These are phyloP conservation scores for Nitzschia putrida DNA, from an alignment of 108 stramenopile species.

Conservation along the genomic window DNA sequence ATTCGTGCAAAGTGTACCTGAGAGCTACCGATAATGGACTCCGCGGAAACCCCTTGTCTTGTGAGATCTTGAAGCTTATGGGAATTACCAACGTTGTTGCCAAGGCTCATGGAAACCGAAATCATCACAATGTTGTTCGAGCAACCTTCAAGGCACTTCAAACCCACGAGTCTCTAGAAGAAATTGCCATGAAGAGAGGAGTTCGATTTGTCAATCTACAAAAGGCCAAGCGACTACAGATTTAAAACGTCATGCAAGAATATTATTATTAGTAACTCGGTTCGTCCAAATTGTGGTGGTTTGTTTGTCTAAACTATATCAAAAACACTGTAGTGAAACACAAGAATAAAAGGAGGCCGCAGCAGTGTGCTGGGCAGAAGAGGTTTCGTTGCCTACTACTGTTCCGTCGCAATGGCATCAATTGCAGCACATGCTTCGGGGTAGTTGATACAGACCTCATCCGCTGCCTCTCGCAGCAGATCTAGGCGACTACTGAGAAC, in stretches of 20 bases:
- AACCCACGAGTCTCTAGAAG: slow-evolving; percentile 88
- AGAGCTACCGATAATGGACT: slow-evolving; percentile 75
- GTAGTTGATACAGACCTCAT: slow-evolving; percentile 2
- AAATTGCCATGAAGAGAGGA: slow-evolving; percentile 88
- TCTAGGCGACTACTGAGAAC: slow-evolving; percentile 3
- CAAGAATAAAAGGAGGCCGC: too few species aligned
- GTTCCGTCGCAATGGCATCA: neutral
- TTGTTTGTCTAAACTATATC: neutral
- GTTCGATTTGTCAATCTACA: slow-evolving; percentile 78
- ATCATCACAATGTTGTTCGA: slow-evolving; percentile 80
- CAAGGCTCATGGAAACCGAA: slow-evolving; percentile 87
- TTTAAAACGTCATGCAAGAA: slow-evolving; percentile 36
- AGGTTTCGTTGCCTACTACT: too few species aligned
- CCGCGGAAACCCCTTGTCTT: slow-evolving; percentile 67
- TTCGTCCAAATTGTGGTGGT: neutral
- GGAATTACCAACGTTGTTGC: slow-evolving; percentile 81
- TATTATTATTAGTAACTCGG: neutral
- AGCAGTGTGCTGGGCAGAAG: too few species aligned
- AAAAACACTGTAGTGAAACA: neutral
- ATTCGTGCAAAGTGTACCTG: slow-evolving; percentile 83
- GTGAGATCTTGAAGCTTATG: slow-evolving; percentile 76
- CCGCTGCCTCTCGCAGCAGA: neutral
- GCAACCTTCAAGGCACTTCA: slow-evolving; percentile 92
- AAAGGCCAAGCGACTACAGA: slow-evolving; percentile 69
- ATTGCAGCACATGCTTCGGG: neutral